Conservation (phyloP, 108 stramenopile species). For the Ochromonas danica region DNA sequence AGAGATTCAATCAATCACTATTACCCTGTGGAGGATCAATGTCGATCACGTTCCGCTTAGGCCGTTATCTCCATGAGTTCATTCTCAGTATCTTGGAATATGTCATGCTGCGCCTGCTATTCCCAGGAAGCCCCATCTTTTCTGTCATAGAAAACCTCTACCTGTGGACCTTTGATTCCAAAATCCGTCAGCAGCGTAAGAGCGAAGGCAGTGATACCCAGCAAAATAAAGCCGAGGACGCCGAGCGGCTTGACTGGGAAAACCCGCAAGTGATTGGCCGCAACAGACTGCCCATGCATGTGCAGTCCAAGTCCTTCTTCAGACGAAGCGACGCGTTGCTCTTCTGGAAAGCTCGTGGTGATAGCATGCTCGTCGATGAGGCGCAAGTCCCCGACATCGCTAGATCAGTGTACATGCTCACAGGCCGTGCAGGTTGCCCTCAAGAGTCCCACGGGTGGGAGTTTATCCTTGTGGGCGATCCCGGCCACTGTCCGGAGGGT, state of each 20-base stretch:
- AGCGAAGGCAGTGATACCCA: too few relatives aligned
- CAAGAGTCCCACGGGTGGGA: background rate
- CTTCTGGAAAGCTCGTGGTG: background rate
- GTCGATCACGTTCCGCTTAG: too few relatives aligned
- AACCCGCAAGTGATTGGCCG: slow-evolving; percentile 24
- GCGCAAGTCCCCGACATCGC: background rate
- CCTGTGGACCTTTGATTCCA: too few relatives aligned
- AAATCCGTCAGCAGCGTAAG: too few relatives aligned
- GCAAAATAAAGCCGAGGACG: too few relatives aligned
- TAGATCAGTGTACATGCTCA: background rate
- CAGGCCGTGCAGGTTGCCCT: background rate
- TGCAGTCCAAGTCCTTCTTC: background rate
- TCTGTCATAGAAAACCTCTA: too few relatives aligned
- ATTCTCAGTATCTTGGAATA: too few relatives aligned
- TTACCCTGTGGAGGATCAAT: too few relatives aligned
- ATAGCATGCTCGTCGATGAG: background rate
- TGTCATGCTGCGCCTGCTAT: too few relatives aligned
- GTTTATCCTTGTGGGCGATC: background rate
- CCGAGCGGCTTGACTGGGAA: slow-evolving; percentile 1
- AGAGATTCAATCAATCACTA: too few relatives aligned
- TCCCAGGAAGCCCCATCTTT: too few relatives aligned
- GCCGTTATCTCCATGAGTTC: too few relatives aligned
- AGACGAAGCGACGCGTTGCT: background rate
- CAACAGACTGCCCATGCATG: background rate
- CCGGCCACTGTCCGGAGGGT: background rate